Base-by-base conservation (phyloP, 2,329 filamentous ascomycete genomes). In the Dothiorella sarmentorum region DNA sequence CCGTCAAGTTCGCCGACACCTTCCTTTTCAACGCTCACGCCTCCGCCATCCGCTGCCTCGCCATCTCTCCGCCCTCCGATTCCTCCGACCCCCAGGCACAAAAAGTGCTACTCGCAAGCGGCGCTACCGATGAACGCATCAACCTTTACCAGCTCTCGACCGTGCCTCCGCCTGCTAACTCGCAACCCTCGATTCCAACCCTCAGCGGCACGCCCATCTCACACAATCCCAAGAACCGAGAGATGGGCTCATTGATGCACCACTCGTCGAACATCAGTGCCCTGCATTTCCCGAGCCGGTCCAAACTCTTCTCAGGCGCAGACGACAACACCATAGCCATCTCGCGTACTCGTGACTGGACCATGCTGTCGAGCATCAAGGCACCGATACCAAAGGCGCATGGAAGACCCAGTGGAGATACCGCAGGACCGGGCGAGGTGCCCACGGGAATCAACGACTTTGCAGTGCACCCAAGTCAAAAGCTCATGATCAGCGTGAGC, bases 21-120 rank as follows among this genome's bases (percentile, higher is more conserved):
- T 99, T 99, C 73, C 83, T 99, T 59, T 97, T 99, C 82, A 90
- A 92, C 69, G 92, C 94, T 13, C 94, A 99, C 76, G 82, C 85
- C 59, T 95, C 92, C 11, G 88, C 94, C 4, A 90, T 99, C 71
- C 88, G 91, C 67, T 95, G 90, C 70, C 81, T 99, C 31, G 91
- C 92, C 22, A 76, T 97, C 61, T 97, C 93, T 7, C 88, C 89
- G 3, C 80, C 89, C 0, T 89, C 90, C 11, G 82, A 68, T 6
- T 63, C 66, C 22, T 65, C 66, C 38, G 68, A 73, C 31, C 84
- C 80, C 63, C 86, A 88, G 73, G 76, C 78, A n/a, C 88, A 90
- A 70, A 96, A 94, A 71, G 83, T 96, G 51, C 87, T 94, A 65
- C 84, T 99, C 49, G 94, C 94, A 11, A 96, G 89, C 9, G 94